Percentiles rank a stretch among this genome's conserved stretches.
Evolutionary conservation across 352 stramenopile genomes (phyloP).

Genomic region (Phytophthora constricta): DNA sequence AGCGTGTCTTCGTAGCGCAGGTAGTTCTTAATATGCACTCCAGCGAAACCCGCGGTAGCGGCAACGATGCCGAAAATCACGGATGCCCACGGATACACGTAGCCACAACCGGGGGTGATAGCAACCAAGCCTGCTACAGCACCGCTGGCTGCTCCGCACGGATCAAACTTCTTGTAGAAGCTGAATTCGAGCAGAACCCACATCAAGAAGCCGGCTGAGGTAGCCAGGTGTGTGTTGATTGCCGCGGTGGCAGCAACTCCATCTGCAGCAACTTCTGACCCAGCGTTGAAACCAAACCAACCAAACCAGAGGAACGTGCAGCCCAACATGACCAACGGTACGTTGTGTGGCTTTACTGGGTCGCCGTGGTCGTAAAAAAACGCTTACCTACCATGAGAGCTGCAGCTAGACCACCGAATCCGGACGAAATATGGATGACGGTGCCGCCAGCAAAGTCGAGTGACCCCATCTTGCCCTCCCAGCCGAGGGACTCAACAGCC

Average conservation of each 20-base stretch:
- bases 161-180: slow-evolving; percentile 58
- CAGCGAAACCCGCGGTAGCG: slow-evolving; percentile 50
- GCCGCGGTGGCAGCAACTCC: slow-evolving; percentile 64
- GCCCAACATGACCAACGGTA: slow-evolving; percentile 82
- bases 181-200: slow-evolving; percentile 68
- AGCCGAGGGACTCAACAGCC: slow-evolving; percentile 41
- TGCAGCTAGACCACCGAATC: slow-evolving; percentile 71
- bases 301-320: slow-evolving; percentile 78
- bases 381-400: slow-evolving; percentile 70
- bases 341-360: slow-evolving; percentile 77
- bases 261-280: slow-evolving; percentile 60
- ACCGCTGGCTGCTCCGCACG: slow-evolving; percentile 62
- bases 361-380: slow-evolving; percentile 79
- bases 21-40: slow-evolving; percentile 64
- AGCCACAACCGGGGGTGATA: slow-evolving; percentile 74
- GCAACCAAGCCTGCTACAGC: slow-evolving; percentile 66
- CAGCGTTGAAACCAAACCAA: slow-evolving; percentile 86
- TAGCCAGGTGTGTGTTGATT: slow-evolving; percentile 74
- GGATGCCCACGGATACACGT: slow-evolving; percentile 64
- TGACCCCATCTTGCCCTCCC: slow-evolving; percentile 65
- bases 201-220: slow-evolving; percentile 63
- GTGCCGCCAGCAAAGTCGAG: slow-evolving; percentile 85
- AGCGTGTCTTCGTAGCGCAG: slow-evolving; percentile 79
- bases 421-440: slow-evolving; percentile 80
- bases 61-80: slow-evolving; percentile 75